Conservation (phyloP, 75 land plant genomes). For the Cunninghamia lanceolata region DNA sequence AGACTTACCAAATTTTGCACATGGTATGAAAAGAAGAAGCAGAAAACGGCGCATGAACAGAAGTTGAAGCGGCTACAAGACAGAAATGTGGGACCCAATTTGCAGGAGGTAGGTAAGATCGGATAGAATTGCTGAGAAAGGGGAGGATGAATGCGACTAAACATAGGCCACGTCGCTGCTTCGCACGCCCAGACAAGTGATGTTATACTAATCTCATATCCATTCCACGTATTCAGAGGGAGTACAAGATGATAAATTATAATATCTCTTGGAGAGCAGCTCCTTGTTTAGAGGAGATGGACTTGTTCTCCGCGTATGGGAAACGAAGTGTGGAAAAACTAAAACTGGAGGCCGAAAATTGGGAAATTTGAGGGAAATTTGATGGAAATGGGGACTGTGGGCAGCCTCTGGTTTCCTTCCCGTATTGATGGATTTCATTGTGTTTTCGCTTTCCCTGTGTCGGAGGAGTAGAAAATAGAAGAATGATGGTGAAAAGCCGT, state of each 20-base stretch:
- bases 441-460: too few relatives aligned
- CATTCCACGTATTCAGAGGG: background rate
- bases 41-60: background rate
- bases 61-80: background rate
- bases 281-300: background rate
- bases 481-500: too few relatives aligned
- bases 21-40: background rate
- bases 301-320: background rate
- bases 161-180: background rate
- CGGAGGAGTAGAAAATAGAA: too few relatives aligned
- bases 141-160: background rate
- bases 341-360: background rate
- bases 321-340: background rate
- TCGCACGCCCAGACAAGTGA: background rate
- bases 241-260: background rate
- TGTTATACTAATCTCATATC: background rate
- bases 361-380: background rate
- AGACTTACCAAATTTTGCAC: background rate
- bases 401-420: background rate
- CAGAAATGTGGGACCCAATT: background rate
- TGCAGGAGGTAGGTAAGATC: background rate
- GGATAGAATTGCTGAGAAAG: background rate
- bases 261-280: too few relatives aligned
- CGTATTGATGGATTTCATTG: background rate
- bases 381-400: too few relatives aligned